Base-by-base conservation (phyloP, 306 rosid genomes). In the Albizia julibrissin region DNA sequence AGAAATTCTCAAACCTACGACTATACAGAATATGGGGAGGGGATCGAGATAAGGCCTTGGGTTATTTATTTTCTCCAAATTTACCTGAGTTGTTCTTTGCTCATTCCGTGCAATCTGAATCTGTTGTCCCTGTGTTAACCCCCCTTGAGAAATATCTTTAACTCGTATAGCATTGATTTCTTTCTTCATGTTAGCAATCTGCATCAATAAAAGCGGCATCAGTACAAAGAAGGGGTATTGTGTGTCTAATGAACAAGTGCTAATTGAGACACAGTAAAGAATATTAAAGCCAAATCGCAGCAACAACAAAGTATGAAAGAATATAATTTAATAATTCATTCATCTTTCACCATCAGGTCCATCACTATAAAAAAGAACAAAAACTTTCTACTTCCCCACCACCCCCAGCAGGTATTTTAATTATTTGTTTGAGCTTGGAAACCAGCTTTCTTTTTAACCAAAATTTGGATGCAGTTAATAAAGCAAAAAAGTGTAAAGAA, bases 131-230 rank as follows among this genome's bases (percentile, higher is more conserved):
- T 95, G 99, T 44, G 98, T 91, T 89, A 95, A 85, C 14, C 99
- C 99, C 77, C 99, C 99, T 87, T 95, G 99, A 85, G 98, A 79
- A 74, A 93, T 92, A 88, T 93, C 99, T 87, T 95, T 95, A 88
- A 86, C 94, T 78, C 97, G 95, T 84, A 95, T 95, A 44, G 97
- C 90, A 79, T 89, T 97, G 87, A 95, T 95, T 88, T 95, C 98
- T 87, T 95, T 95, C 88, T 89, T 95, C 99, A 95, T 93, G 73
- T 95, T 97, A 80, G 87, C 87, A 77, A 93, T 90, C 99, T 95
- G 88, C 77, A 90, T 59, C 68, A 19, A 42, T 37, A 73, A 74
- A 46, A 65, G 9, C 10, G 72, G 44, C 68, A 77, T 78, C 74
- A 78, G 47, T 74, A 68, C 33, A 79, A 65, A 61, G 44, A 77